phyloP scores from a whole-genome alignment of 2,329 filamentous ascomycete species.

The Penicillium digitatum region DNA sequence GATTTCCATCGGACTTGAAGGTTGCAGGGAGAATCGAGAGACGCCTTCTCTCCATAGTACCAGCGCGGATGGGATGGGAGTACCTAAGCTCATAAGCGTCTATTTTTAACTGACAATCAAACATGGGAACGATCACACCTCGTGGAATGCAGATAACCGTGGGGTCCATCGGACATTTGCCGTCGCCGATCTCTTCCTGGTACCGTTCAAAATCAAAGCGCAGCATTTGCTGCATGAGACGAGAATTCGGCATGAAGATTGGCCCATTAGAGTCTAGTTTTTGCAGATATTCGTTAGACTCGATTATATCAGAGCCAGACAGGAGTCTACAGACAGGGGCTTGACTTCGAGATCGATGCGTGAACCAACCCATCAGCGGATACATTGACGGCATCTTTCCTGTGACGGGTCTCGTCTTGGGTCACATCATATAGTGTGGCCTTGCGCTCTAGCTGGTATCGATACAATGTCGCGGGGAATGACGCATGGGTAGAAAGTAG shows the following conservation, averaged over 20 bases:
- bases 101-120: background rate
- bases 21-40: conserved; percentile 7
- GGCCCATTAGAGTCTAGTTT: conserved; percentile 8
- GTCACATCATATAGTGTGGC: conserved; percentile 5
- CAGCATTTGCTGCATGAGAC: conserved; percentile 10
- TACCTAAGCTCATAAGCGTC: background rate
- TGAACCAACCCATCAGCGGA: conserved; percentile 7
- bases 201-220: conserved; percentile 8
- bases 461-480: conserved; percentile 9
- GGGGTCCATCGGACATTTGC: conserved; percentile 1
- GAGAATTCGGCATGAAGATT: conserved; percentile 9
- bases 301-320: background rate
- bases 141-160: conserved; percentile 1
- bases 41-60: conserved; percentile 5
- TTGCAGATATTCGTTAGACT: background rate
- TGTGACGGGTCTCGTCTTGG: conserved; percentile 6
- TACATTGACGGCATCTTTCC: conserved; percentile 4
- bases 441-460: conserved; percentile 4
- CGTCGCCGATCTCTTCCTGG: conserved; percentile 3
- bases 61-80: conserved; percentile 2
- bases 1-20: conserved; percentile 1
- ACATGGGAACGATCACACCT: background rate
- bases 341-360: conserved; percentile 4
- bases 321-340: conserved; percentile 3
- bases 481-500: conserved; percentile 4